Base-by-base conservation (phyloP, 805 yeast species). In the Blastobotrys robertii region DNA sequence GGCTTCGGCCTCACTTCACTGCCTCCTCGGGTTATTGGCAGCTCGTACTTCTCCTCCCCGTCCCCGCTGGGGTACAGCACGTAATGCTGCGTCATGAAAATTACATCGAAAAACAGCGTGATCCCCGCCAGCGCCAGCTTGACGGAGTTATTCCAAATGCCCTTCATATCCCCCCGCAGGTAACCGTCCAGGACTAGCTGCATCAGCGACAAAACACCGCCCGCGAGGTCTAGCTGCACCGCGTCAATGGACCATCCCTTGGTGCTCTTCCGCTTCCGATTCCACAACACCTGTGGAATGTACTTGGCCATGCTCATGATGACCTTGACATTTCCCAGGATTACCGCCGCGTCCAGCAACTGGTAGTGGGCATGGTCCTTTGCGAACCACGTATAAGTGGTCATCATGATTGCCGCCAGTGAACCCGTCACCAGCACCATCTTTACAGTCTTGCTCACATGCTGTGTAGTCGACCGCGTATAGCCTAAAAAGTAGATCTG, bases 271-370 rank as follows among this genome's bases (percentile, higher is more conserved):
- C 77, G 62, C 39, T 55, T 50, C 40, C 53, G 53, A 49, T 72
- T 72, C 55, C 65, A 64, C 30, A 59, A 43, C 2, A 72, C 66
- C 50, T 73, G 78, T 1, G 78, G 78, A 4, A 73, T 44, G 49
- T 73, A 70, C 52, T 73, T 73, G 37, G 68, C 56, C 31, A 66
- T 60, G 46, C 74, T 68, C 50, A 70, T 60, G 34, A 57, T 46
- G 13, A 73, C 65, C 55, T 73, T 73, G 48, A 68, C 64, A 35
- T 67, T 61, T 2, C 76, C 72, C 14, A 72, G 55, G 34, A 64
- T 53, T 25, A 66, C 50, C 0, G 72, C 68, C 6, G 71, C 62
- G 34, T 65, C 66, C 19, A 70, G 55, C 37, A 60, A 48, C 22
- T 54, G 50, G 15, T 53, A 50, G 15, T 40, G 43, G 14, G 43